Base-by-base conservation (phyloP, 805 yeast genomes). In the Pichia phayaonensis region DNA sequence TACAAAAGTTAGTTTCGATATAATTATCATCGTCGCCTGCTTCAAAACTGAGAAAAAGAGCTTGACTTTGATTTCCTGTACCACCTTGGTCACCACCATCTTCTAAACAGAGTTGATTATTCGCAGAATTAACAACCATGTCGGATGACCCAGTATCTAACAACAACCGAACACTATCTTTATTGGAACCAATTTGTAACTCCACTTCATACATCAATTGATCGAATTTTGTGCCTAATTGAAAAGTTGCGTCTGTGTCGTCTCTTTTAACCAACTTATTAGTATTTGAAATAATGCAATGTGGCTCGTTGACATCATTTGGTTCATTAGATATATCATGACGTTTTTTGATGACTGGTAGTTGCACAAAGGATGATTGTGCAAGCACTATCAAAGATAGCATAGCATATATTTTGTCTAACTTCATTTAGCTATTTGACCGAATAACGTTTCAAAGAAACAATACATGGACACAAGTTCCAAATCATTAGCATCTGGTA, bases 141-240 rank as follows among this genome's bases (percentile, higher is more conserved):
- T 83, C 89, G 0, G 84, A 73, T 0, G 87, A 81, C 1, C 87
- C 90, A 1, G 88, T 83, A 57, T 83, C 90, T 15, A 83, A 58
- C 27, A 80, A 61, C 12, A 82, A 74, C 12, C 68, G 69, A 4
- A 82, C 67, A 20, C 67, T 64, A 57, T 80, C 81, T 1, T 70
- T 60, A 1, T 81, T 75, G 0, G 84, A 73, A 4, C 90, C 90
- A 27, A 83, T 60, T 21, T 63, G 53, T 24, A 76, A 48, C 4
- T 65, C 64, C 2, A 72, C 73, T 3, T 75, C 63, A 54, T 74
- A 76, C 4, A 46, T 39, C 16, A 54, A 12, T 26, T 54, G 54
- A 29, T 48, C 46, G 27, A 48, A 54, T 24, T 39, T 48, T 3
- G 40, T 21, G 5, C 47, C 49, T 13, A 42, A 23, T 23, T 42